Base-by-base conservation (phyloP, 768 basidiomycete species). In the Serpula lacrymans region DNA sequence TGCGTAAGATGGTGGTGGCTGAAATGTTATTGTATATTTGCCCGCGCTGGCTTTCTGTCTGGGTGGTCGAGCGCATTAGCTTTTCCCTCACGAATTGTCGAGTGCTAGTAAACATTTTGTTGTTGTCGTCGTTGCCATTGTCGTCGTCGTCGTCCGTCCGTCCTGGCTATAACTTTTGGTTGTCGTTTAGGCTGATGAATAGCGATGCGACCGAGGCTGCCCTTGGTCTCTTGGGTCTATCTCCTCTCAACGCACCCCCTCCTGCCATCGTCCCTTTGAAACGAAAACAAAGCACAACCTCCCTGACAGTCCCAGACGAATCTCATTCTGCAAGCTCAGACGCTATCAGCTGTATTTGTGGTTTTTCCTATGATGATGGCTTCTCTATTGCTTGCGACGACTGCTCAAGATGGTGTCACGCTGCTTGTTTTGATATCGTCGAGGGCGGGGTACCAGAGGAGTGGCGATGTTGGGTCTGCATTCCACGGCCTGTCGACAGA, bases 361-460 rank as follows among this genome's bases (percentile, higher is more conserved):
- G 78, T 5, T 75, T 76, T 45, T 64, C 71, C 33, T 72, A 79
- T 54, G 90, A 90, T 62, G 88, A 90, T 58, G 89, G 89, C 16
- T 88, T 84, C 59, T 84, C 81, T 8, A 87, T 93, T 47, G 86
- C 84, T 8, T 94, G 91, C 64, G 91, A 93, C 59, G 58, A 67
- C 35, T 94, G 91, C 56, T 75, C 73, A 16, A 75, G 83, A 27
- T 93, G 91, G 89, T 84, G 83, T 50, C 91, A 94, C 63, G 81
- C 77, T 6, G 80, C 78, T 6, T 93, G 92, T 63, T 86, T 85
- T 49, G 75, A 69, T 34, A 81, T 86, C 46, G 63, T 68, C 10
- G 63, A 73, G 38, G 74, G 69, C 4, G 57, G 58, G 6, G 82
- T 87, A 0, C 84, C 86, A 1, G 88, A 91, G 34, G 76, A 82